Evolutionary conservation across 2,329 filamentous ascomycete genomes (phyloP), one percentile per base, ranked within the genome.

Genomic region (Apiospora malaysiana): DNA sequence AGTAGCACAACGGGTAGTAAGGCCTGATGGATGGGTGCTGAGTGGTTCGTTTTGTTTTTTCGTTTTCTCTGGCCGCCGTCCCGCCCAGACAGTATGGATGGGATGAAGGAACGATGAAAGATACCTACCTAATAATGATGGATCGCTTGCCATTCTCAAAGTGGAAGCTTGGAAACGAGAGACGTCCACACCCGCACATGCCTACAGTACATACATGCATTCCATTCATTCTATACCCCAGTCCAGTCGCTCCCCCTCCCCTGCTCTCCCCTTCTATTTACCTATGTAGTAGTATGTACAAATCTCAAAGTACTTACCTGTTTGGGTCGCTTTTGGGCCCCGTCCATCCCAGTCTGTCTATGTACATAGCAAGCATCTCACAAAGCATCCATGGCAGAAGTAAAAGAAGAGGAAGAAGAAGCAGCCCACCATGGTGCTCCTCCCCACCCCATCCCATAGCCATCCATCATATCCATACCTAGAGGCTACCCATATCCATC

Each of bases 151-250:
- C 51, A 37, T 59, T 21, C 51, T 59, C 51, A 59, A 59, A 59
- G 51, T 59, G 32, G 56, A 63, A 63, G 56, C 56, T 63, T 40
- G 32, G 56, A 63, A 63, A 37, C 18, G 32, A 40, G 21, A 63
- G 56, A 63, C 56, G 56, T 63, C 56, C 56, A 63, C 56, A 63
- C 32, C 32, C 56, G 56, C 32, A 63, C 56, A 63, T 40, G 40
- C 56, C 56, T 63, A 40, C 45, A n/a, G 40, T 40, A 63, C 56
- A 27, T 63, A 40, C 45, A n/a, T 47, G 1, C 45, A 47, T 18
- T 18, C 43, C 43, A 46, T 59, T 27, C 27, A 21, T 12, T 21
- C 51, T n/a, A 59, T 59, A 56, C 51, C 56, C 32, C 27, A 40
- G 56, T 37, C 51, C 51, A 56, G 49, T 56, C 51, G 27, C 27